Evolutionary conservation across 495 filamentous ascomycete genomes (phyloP).

Genomic region (Penicillium alfredii): DNA sequence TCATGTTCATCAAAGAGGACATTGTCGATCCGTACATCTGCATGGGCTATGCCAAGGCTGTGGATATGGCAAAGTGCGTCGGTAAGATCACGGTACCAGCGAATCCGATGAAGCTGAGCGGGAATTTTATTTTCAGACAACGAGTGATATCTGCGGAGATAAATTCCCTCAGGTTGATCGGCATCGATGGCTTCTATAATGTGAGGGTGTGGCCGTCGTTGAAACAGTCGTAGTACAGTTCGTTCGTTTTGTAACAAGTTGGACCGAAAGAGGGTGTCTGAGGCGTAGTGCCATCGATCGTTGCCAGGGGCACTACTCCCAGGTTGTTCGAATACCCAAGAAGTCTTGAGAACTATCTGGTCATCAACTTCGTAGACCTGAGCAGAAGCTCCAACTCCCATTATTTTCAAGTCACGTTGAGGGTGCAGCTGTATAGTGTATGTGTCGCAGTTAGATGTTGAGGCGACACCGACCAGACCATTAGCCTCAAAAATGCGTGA

Average conservation of each 20-base stretch:
- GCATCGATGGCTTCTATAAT: slow-evolving; percentile 22
- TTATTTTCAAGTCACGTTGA: slow-evolving; percentile 26
- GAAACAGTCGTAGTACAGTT: slow-evolving; percentile 17
- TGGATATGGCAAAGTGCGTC: slow-evolving; percentile 16
- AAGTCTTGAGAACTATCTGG: slow-evolving; percentile 19
- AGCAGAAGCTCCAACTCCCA: slow-evolving; percentile 15
- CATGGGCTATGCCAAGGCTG: slow-evolving; percentile 13
- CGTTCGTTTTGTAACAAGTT: slow-evolving; percentile 21
- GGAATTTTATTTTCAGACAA: slow-evolving; percentile 8
- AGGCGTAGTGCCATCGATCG: slow-evolving; percentile 20
- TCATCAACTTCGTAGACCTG: slow-evolving; percentile 22
- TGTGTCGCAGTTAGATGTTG: no score
- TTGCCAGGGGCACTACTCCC: slow-evolving; percentile 9
- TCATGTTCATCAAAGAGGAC: slow-evolving; percentile 14
- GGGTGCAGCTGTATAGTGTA: slow-evolving; percentile 22
- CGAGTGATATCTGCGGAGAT: slow-evolving; percentile 16
- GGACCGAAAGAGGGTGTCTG: slow-evolving; percentile 19
- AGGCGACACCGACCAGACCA: no score
- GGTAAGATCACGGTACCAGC: slow-evolving; percentile 13
- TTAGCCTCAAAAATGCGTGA: no score
- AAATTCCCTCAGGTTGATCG: slow-evolving; percentile 17
- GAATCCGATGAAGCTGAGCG: slow-evolving; percentile 9
- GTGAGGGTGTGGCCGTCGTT: slow-evolving; percentile 20
- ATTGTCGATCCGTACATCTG: slow-evolving; percentile 18
- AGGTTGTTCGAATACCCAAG: slow-evolving; percentile 16